Base-by-base conservation (phyloP, 768 basidiomycete genomes). In the Paxillus rubicundulus region DNA sequence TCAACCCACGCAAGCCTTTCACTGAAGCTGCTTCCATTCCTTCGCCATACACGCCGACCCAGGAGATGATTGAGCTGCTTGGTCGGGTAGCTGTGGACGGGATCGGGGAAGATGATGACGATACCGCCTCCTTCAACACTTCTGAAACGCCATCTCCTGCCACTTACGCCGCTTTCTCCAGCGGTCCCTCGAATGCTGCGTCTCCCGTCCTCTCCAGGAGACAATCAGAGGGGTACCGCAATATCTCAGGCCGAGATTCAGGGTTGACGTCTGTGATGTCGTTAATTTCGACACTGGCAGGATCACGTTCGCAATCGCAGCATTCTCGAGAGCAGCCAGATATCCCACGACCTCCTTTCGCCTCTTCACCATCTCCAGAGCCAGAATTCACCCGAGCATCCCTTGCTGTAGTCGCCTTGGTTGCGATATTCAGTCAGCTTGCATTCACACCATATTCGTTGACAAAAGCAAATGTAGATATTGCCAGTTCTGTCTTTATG, bases 361-460 rank as follows among this genome's bases (percentile, higher is more conserved):
- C 68, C 47, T 49, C 66, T 18, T 62, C 67, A 4, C 65, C 66
- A 20, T 38, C 61, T 41, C 57, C 62, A 39, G 64, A 61, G 13
- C 61, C 60, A n/a, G 55, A 58, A 18, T 59, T 75, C 12, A 72
- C 81, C 16, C 74, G 78, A 8, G 76, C 78, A 42, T 77, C 87
- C 12, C 76, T 79, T 2, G 87, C 88, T 10, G 78, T 82, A 17
- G 77, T 80, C 9, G 81, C 85, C 0, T 73, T 92, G 5, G 72
- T 89, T 27, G 72, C 78, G 24, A 76, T 85, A 27, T 92, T 91
- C 68, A 77, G 77, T 54, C 86, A 87, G 61, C 76, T 91, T 24
- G 69, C 81, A 1, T 90, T 91, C 62, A 86, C 87, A 0, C 84
- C 86, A 0, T 77, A 81, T 55, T 75, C 82, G 2, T 68, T 84